Percentiles rank a stretch among this genome's conserved stretches.
phyloP scores from a whole-genome alignment of 805 yeast species.

The Wickerhamomyces subpelliculosus region DNA sequence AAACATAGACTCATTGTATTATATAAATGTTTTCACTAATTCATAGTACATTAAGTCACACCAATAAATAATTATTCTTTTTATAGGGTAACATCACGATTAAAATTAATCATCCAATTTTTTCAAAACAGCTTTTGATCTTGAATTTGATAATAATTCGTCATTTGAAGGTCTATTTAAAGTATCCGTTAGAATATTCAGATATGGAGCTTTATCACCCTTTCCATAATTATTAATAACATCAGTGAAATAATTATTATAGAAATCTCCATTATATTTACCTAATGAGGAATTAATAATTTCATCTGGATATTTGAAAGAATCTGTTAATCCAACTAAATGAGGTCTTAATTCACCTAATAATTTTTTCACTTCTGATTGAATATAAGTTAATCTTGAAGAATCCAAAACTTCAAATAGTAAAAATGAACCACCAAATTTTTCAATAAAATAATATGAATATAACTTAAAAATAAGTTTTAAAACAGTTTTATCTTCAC shows the following conservation, averaged over 20 bases:
- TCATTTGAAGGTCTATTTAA: conserved; percentile 34
- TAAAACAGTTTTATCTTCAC: conserved; percentile 40
- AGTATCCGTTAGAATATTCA: conserved; percentile 29
- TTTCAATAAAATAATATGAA: conserved; percentile 60
- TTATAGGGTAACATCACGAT: too few relatives aligned
- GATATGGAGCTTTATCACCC: conserved; percentile 45
- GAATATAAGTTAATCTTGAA: conserved; percentile 35
- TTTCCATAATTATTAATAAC: conserved; percentile 42
- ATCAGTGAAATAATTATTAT: conserved; percentile 68
- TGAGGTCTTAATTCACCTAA: conserved; percentile 52
- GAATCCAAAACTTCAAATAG: conserved; percentile 52
- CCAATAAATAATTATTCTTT: too few relatives aligned
- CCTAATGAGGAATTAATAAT: conserved; percentile 82
- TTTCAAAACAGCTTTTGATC: conserved; percentile 22
- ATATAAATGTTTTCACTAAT: too few relatives aligned
- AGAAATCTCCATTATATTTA: conserved; percentile 72
- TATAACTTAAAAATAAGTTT: conserved; percentile 52
- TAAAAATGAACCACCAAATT: conserved; percentile 65
- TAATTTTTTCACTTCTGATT: conserved; percentile 37
- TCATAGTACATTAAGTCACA: too few relatives aligned
- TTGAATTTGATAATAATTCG: conserved; percentile 27
- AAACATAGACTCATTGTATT: too few relatives aligned
- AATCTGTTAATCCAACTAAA: conserved; percentile 74
- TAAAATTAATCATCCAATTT: conserved; percentile 20
- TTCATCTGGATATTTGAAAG: conserved; percentile 76